Conservation (phyloP, 1,284 basidiomycete genomes). For the Leccinum holopus region DNA sequence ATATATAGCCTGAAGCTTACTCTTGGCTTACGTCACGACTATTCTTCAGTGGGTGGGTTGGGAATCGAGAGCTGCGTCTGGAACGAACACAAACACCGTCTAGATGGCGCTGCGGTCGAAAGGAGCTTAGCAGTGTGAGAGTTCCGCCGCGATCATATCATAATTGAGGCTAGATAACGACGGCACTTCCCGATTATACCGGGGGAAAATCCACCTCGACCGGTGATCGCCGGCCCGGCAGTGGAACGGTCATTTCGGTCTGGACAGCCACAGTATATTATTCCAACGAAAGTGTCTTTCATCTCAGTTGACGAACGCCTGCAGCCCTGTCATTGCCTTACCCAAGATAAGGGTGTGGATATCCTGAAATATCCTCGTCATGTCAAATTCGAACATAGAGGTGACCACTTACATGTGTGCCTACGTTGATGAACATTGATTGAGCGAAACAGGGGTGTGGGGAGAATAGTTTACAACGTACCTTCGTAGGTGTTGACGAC, state of each 20-base stretch:
- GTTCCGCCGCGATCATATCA: not conserved
- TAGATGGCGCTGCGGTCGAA: not conserved
- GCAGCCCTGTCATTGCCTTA: slow-evolving; percentile 85
- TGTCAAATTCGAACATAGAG: not conserved
- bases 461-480: slow-evolving; percentile 29
- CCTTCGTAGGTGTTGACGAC: slow-evolving; percentile 94
- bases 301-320: slow-evolving; percentile 68
- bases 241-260: not conserved
- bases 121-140: slow-evolving; percentile 3
- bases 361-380: slow-evolving; percentile 48
- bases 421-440: slow-evolving; percentile 22
- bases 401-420: slow-evolving; percentile 28
- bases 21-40: not conserved
- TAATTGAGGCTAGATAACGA: not conserved
- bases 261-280: not conserved
- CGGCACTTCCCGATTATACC: slow-evolving; percentile 1
- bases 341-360: slow-evolving; percentile 88
- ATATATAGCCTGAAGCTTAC: no score
- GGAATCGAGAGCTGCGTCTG: not conserved
- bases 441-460: slow-evolving; percentile 5
- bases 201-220: not conserved
- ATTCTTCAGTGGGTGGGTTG: not conserved
- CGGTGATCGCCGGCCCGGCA: not conserved
- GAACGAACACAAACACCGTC: not conserved
- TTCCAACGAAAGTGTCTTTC: not conserved